Evolutionary conservation across 192 early-diverging fungal species (phyloP).

Genomic region (Phycomyces blakesleeanus): DNA sequence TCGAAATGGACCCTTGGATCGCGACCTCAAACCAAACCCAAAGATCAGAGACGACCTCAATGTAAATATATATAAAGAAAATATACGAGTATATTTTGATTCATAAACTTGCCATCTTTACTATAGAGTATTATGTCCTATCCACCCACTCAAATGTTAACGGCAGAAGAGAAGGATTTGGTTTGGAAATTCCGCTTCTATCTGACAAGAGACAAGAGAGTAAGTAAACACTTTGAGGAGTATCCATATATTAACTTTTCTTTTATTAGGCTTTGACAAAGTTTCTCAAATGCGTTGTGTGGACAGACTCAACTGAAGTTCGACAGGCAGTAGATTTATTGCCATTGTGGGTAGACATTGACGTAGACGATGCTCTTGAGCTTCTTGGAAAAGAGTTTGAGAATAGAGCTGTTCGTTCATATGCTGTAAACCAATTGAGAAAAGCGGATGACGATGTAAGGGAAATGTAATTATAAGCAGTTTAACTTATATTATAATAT

Average conservation of each 20-base stretch:
- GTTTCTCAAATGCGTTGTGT: slow-evolving; percentile 94
- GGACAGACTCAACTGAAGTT: slow-evolving; percentile 87
- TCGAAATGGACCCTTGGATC: slow-evolving; percentile 84
- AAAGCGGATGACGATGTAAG: slow-evolving; percentile 88
- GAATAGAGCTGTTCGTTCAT: slow-evolving; percentile 74
- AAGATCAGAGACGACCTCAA: slow-evolving; percentile 95
- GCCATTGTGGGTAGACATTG: slow-evolving; percentile 85
- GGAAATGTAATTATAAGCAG: neutral
- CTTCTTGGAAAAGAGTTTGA: slow-evolving; percentile 87
- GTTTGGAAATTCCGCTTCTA: slow-evolving; percentile 98
- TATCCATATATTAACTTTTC: slow-evolving; percentile 10
- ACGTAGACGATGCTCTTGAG: slow-evolving; percentile 94
- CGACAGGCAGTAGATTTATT: slow-evolving; percentile 91
- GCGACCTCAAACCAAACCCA: slow-evolving; percentile 96
- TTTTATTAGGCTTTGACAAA: slow-evolving; percentile 82
- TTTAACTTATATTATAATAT: neutral
- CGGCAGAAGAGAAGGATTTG: slow-evolving; percentile 87
- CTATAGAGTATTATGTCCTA: slow-evolving; percentile 82
- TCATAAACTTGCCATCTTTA: too few species aligned
- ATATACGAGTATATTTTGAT: too few species aligned
- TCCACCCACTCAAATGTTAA: slow-evolving; percentile 84
- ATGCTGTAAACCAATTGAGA: slow-evolving; percentile 84
- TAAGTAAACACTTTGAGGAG: slow-evolving; percentile 20
- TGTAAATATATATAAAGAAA: too few species aligned
- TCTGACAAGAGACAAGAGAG: slow-evolving; percentile 87